These are phyloP conservation scores for Plenodomus lindquistii DNA, from an alignment of 2,329 filamentous ascomycete genomes.

Conservation along the genomic window DNA sequence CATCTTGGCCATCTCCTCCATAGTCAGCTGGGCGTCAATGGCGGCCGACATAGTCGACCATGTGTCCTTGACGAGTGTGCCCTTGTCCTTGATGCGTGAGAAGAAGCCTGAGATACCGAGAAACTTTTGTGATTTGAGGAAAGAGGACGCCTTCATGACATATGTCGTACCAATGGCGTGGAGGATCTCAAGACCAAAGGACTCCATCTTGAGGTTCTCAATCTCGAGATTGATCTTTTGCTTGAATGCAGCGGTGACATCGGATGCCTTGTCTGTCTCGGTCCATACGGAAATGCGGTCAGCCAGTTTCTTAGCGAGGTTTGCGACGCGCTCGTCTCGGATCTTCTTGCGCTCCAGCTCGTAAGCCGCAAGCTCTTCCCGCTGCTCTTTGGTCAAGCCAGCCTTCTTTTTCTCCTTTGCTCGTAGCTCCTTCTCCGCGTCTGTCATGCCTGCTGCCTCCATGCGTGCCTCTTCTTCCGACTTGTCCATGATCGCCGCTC, in stretches of 20 bases:
- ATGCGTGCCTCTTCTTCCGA: slow-evolving; percentile 76
- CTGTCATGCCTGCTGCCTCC: slow-evolving; percentile 66
- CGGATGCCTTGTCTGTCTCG: slow-evolving; percentile 85
- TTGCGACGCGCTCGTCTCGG: slow-evolving; percentile 87
- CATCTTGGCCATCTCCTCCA: slow-evolving; percentile 97
- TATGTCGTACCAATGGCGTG: slow-evolving; percentile 95
- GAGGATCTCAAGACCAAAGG: slow-evolving; percentile 92
- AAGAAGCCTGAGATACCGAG: slow-evolving; percentile 96
- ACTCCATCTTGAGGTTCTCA: slow-evolving; percentile 99
- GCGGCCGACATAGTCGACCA: slow-evolving; percentile 97
- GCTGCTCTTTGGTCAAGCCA: slow-evolving; percentile 85
- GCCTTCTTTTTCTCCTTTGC: slow-evolving; percentile 90
- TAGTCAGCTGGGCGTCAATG: slow-evolving; percentile 95
- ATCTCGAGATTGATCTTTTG: slow-evolving; percentile 94
- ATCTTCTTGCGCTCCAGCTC: slow-evolving; percentile 83
- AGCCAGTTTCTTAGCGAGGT: slow-evolving; percentile 79
- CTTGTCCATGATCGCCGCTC: slow-evolving; percentile 85
- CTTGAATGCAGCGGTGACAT: slow-evolving; percentile 87
- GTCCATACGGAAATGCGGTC: slow-evolving; percentile 95
- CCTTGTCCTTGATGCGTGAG: slow-evolving; percentile 92
- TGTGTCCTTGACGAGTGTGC: slow-evolving; percentile 93
- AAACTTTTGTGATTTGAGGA: slow-evolving; percentile 95
- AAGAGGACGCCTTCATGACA: slow-evolving; percentile 79
- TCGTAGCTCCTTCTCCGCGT: slow-evolving; percentile 74
- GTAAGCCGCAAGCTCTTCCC: slow-evolving; percentile 85